Conservation (phyloP, 495 filamentous ascomycete species). For the Amphirosellinia nigrospora region DNA sequence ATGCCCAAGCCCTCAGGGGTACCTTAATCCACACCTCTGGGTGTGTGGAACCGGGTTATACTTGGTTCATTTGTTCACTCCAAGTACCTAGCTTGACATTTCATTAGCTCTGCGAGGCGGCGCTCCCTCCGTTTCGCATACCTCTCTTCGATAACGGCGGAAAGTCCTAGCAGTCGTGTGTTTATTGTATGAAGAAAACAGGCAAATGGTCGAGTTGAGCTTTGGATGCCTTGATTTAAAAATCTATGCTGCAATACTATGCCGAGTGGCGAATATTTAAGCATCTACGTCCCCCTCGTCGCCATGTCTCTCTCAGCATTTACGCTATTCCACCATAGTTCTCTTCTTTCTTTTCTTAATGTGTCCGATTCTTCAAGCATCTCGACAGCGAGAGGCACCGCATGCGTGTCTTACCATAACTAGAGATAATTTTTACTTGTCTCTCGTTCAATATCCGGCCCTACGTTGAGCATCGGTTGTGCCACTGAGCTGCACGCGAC, state of each 20-base stretch:
- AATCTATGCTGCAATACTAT: background rate
- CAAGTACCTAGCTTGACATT: conserved; percentile 9
- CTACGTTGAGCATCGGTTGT: background rate
- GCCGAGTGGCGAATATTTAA: background rate
- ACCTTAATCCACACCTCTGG: too few species aligned
- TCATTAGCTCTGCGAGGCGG: background rate
- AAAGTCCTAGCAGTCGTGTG: background rate
- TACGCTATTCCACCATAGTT: background rate
- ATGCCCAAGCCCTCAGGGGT: too few species aligned
- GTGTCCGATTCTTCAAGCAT: too few species aligned
- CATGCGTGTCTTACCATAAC: background rate
- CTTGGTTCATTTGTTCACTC: background rate
- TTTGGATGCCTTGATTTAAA: background rate
- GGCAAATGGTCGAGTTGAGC: background rate
- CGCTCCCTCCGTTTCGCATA: background rate
- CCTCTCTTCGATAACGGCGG: background rate
- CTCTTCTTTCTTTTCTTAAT: background rate
- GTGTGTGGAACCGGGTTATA: background rate
- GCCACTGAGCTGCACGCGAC: conserved; percentile 12
- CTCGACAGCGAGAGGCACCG: background rate
- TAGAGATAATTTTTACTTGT: background rate
- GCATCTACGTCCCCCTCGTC: background rate
- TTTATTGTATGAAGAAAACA: background rate
- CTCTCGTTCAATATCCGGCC: background rate
- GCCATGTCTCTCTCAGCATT: background rate